phyloP scores from a whole-genome alignment of 768 basidiomycete genomes.

The Suillus paluster region DNA sequence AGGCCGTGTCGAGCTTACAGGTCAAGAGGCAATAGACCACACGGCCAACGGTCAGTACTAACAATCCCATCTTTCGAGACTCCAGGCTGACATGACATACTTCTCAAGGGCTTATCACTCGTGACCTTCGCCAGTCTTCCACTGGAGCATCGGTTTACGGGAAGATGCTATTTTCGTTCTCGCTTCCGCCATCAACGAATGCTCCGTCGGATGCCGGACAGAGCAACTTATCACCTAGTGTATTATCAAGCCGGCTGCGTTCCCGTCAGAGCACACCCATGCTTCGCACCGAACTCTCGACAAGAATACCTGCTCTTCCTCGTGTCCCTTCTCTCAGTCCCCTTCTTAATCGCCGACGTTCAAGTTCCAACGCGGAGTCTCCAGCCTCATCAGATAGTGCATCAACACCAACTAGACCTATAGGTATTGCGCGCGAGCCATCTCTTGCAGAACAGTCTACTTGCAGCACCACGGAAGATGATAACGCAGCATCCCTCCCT shows the following conservation, averaged over 20 bases:
- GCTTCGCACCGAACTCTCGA: conserved; percentile 23
- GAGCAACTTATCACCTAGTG: conserved; percentile 16
- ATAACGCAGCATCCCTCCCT: conserved; percentile 68
- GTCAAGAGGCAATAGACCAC: conserved; percentile 54
- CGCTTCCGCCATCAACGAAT: conserved; percentile 48
- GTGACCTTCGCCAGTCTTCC: conserved; percentile 49
- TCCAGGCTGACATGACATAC: background rate
- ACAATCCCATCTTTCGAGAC: conserved; percentile 11
- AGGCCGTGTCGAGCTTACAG: conserved; percentile 60
- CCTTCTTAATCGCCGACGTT: background rate
- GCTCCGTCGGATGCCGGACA: conserved; percentile 21
- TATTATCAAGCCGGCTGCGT: conserved; percentile 18
- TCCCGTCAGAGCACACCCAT: conserved; percentile 27
- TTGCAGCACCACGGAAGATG: conserved; percentile 44
- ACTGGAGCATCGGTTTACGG: conserved; percentile 66
- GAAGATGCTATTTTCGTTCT: conserved; percentile 72
- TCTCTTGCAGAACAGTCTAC: conserved; percentile 13
- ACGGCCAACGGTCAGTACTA: conserved; percentile 52
- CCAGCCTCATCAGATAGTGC: conserved; percentile 6
- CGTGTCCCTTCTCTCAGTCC: conserved; percentile 23
- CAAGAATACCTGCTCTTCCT: conserved; percentile 21
- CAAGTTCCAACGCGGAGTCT: conserved; percentile 9
- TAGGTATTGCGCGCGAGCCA: conserved; percentile 17
- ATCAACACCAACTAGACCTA: conserved; percentile 17
- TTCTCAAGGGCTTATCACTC: conserved; percentile 66